Conservation (phyloP, 2,329 filamentous ascomycete genomes). For the Trichophyton rubrum region DNA sequence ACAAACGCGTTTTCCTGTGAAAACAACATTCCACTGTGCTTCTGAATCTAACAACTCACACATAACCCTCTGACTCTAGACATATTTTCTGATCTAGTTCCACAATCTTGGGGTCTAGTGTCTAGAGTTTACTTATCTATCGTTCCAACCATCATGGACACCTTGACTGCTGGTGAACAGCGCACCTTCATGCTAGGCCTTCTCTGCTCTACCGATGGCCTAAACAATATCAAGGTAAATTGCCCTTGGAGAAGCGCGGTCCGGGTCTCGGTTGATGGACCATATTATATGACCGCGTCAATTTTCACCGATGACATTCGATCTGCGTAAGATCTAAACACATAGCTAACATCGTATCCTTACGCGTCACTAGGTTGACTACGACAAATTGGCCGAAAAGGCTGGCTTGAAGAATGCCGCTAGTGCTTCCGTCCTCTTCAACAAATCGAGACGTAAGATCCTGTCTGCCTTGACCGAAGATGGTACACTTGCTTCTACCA, state of each 20-base stretch:
- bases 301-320: not conserved
- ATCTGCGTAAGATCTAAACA: not conserved
- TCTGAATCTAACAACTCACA: not conserved
- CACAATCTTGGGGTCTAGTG: not conserved
- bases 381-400: conserved; percentile 24
- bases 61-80: not conserved
- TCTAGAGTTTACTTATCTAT: not conserved
- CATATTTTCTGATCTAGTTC: not conserved
- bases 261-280: not conserved
- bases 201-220: conserved; percentile 11
- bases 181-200: conserved; percentile 15
- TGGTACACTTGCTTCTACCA: conserved; percentile 2
- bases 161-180: conserved; percentile 16
- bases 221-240: conserved; percentile 14
- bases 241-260: not conserved
- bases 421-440: conserved; percentile 26
- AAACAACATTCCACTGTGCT: not conserved
- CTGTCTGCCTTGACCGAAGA: conserved; percentile 6
- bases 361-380: conserved; percentile 25
- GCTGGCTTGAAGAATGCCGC: conserved; percentile 26
- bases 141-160: conserved; percentile 10
- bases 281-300: not conserved
- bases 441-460: conserved; percentile 29
- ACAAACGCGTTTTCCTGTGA: not conserved
- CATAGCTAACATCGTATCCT: not conserved